Evolutionary conservation across 768 basidiomycete genomes (phyloP).

Genomic region (Kwoniella shandongensis): DNA sequence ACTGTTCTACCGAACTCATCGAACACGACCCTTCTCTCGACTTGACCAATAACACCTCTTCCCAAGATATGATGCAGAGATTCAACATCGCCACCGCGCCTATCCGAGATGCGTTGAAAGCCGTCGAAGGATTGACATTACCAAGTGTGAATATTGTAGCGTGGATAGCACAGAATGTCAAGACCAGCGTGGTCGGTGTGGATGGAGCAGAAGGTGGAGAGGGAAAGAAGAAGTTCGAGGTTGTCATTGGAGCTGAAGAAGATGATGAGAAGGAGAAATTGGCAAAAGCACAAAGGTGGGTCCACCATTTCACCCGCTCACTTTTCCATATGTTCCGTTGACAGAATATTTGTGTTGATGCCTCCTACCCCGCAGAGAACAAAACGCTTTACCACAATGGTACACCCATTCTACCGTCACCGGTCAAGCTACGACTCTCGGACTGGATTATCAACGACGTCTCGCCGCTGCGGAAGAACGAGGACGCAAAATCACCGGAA

Average conservation of each 20-base stretch:
- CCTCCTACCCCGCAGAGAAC: slow-evolving; percentile 63
- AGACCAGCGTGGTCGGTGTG: slow-evolving; percentile 65
- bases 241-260: slow-evolving; percentile 67
- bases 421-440: slow-evolving; percentile 83
- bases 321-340: background rate
- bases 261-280: slow-evolving; percentile 83
- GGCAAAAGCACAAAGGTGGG: slow-evolving; percentile 71
- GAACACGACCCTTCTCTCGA: slow-evolving; percentile 74
- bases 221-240: slow-evolving; percentile 74
- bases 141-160: slow-evolving; percentile 74
- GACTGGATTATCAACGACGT: slow-evolving; percentile 56
- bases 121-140: slow-evolving; percentile 73
- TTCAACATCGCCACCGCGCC: slow-evolving; percentile 89
- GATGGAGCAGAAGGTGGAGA: slow-evolving; percentile 52
- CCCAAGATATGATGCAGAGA: slow-evolving; percentile 91
- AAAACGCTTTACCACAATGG: slow-evolving; percentile 92
- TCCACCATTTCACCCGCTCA: slow-evolving; percentile 4
- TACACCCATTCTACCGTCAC: slow-evolving; percentile 94
- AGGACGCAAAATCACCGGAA: slow-evolving; percentile 9
- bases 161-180: slow-evolving; percentile 74
- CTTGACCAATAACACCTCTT: slow-evolving; percentile 60
- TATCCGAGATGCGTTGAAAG: slow-evolving; percentile 80
- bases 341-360: slow-evolving; percentile 3
- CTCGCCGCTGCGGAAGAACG: slow-evolving; percentile 2
- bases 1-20: slow-evolving; percentile 76